Evolutionary conservation across 768 basidiomycete species (phyloP).

Genomic region (Kwoniella mangroviensis): DNA sequence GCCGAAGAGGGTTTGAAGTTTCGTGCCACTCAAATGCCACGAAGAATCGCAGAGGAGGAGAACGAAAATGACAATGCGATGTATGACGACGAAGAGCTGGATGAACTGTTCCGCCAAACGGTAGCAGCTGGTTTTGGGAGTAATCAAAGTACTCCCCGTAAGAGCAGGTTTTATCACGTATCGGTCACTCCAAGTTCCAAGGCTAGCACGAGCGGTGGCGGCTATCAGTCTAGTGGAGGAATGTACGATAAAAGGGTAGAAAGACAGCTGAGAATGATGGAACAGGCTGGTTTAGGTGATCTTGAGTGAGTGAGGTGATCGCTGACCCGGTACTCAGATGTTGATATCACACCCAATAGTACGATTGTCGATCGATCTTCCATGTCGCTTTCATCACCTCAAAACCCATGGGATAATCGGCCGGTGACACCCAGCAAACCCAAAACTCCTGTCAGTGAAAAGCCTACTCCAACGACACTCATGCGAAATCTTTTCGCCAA

Average conservation of each 20-base stretch:
- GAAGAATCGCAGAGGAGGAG: neutral
- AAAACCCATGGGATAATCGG: slow-evolving; percentile 39
- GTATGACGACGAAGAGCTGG: slow-evolving; percentile 49
- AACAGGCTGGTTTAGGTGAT: slow-evolving; percentile 49
- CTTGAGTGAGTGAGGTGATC: slow-evolving; percentile 33
- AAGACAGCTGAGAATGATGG: slow-evolving; percentile 37
- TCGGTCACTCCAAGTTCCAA: slow-evolving; percentile 36
- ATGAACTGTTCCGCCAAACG: slow-evolving; percentile 42
- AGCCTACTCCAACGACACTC: slow-evolving; percentile 45
- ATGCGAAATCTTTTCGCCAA: slow-evolving; percentile 48
- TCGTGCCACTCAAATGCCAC: slow-evolving; percentile 43
- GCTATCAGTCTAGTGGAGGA: neutral
- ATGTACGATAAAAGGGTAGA: slow-evolving; percentile 23
- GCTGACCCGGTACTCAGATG: too few species aligned
- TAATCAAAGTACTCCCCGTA: slow-evolving; percentile 29
- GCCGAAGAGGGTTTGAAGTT: slow-evolving; percentile 42
- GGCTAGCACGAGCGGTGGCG: slow-evolving; percentile 9
- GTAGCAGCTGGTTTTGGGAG: slow-evolving; percentile 33
- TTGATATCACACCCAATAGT: slow-evolving; percentile 4
- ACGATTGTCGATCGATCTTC: slow-evolving; percentile 52
- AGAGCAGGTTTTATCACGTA: slow-evolving; percentile 7
- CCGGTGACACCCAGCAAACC: slow-evolving; percentile 35
- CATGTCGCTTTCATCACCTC: slow-evolving; percentile 31
- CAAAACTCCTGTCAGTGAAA: slow-evolving; percentile 39
- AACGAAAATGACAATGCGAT: slow-evolving; percentile 27